Base-by-base conservation (phyloP, 108 stramenopile genomes). In the Nitzschia palea region DNA sequence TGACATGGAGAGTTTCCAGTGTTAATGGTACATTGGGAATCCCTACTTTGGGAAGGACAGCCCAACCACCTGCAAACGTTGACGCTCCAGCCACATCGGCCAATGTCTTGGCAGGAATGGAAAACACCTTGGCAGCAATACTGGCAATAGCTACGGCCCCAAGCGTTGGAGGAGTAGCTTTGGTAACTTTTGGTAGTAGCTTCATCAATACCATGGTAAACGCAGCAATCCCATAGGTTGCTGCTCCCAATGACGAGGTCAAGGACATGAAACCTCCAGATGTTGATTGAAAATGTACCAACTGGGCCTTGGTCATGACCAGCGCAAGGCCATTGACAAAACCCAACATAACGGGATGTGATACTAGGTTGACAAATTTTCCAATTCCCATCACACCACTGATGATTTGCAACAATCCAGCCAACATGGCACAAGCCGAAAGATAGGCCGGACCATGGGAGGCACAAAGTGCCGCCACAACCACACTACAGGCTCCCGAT, bases 251-350 rank as follows among this genome's bases (percentile, higher is more conserved):
- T 1, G 53, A 23, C 37, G 44, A 71, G 0, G 70, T 27, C 12
- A 79, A 58, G 5, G 79, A 71, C 34, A 84, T 45, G 56, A 83
- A 84, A 9, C 23, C 69, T 2, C 83, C 81, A 25, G 42, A 60
- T 15, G 55, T 64, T 17, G 77, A 56, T 56, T 83, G 65, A 74
- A 95, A 97, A 62, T 87, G 86, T 8, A 65, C 73, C 57, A 95
- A 63, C 67, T 97, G 96, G 12, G 94, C 91, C 56, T 83, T 80
- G n/a, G 86, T 71, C 85, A 97, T 92, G 35, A 97, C 91, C 2
- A 95, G 51, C n/a, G 90, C 83, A 47, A 97, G 71, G 25, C 96
- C 94, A 67, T 95, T 95, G 23, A 93, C 93, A 67, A 97, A 97
- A 0, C 94, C 94, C 17, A 95, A 51, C 93, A 97, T 97, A 35